Percentiles rank a stretch among this genome's conserved stretches.
Evolutionary conservation across 1,284 basidiomycete genomes (phyloP).

Genomic region (Porogramme epimiltina): DNA sequence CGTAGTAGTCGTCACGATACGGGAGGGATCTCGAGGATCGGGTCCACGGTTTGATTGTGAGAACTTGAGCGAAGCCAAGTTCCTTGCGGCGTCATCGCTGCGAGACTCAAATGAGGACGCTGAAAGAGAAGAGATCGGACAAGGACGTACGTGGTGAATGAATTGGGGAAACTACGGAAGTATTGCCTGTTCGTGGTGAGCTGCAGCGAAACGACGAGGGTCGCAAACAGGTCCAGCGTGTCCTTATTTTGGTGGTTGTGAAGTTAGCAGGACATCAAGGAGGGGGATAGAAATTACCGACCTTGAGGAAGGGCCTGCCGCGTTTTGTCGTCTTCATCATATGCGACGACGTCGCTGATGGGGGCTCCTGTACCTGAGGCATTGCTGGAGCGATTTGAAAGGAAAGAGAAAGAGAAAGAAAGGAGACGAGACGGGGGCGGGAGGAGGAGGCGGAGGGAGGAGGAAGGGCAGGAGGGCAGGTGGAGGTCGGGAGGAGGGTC

Average conservation of each 20-base stretch:
- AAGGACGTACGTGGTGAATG: slow-evolving; percentile 87
- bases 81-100: slow-evolving; percentile 94
- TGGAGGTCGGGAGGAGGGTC: slow-evolving; percentile 27
- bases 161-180: slow-evolving; percentile 93
- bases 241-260: slow-evolving; percentile 58
- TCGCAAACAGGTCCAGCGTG: slow-evolving; percentile 97
- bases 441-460: slow-evolving; percentile 18
- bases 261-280: slow-evolving; percentile 9
- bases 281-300: slow-evolving; percentile 33
- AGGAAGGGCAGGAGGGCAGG: slow-evolving; percentile 21
- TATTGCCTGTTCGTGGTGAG: slow-evolving; percentile 91
- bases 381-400: slow-evolving; percentile 32
- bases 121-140: slow-evolving; percentile 19
- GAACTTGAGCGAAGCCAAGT: slow-evolving; percentile 96
- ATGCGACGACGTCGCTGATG: slow-evolving; percentile 68
- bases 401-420: slow-evolving; percentile 17
- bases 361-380: slow-evolving; percentile 38
- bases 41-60: slow-evolving; percentile 98
- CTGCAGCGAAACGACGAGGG: slow-evolving; percentile 92
- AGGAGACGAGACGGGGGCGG: slow-evolving; percentile 13
- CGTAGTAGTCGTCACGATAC: slow-evolving; percentile 98
- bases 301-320: slow-evolving; percentile 93
- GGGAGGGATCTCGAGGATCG: slow-evolving; percentile 95
- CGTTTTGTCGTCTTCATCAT: slow-evolving; percentile 98
- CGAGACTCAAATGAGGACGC: slow-evolving; percentile 7